A percentile compares a stretch with the other conserved stretches of the same genome.
Evolutionary conservation across 441 rosid species (phyloP).

Genomic region (Jatropha podagrica): DNA sequence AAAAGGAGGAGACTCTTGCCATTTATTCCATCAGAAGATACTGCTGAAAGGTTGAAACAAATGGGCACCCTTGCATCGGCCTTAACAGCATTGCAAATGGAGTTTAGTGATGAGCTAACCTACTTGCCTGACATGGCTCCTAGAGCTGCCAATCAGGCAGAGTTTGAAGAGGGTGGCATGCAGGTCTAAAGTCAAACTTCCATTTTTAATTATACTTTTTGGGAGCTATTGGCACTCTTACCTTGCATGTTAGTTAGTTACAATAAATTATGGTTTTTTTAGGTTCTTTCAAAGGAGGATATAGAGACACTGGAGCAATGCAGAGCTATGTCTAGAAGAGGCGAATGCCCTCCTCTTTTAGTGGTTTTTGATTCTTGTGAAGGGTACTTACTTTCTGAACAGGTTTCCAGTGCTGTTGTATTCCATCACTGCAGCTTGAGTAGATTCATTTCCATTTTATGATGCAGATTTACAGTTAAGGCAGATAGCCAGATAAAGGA

Average conservation of each 20-base stretch:
- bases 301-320: slow-evolving; percentile 69
- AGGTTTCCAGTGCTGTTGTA: slow-evolving; percentile 16
- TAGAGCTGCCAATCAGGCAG: slow-evolving; percentile 68
- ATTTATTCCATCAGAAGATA: slow-evolving; percentile 66
- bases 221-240: background rate
- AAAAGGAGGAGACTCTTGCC: slow-evolving; percentile 65
- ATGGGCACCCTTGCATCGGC: slow-evolving; percentile 81
- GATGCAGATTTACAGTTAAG: slow-evolving; percentile 77
- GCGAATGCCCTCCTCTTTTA: slow-evolving; percentile 75
- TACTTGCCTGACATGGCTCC: slow-evolving; percentile 68
- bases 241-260: slow-evolving; percentile 18
- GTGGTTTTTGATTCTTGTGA: slow-evolving; percentile 82
- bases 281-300: slow-evolving; percentile 83
- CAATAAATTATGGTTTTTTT: slow-evolving; percentile 2
- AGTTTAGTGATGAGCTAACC: slow-evolving; percentile 60
- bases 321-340: slow-evolving; percentile 66
- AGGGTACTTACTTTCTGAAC: slow-evolving; percentile 53
- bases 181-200: slow-evolving; percentile 48
- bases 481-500: slow-evolving; percentile 81
- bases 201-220: background rate
- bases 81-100: slow-evolving; percentile 62
- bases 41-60: slow-evolving; percentile 49
- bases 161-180: slow-evolving; percentile 76
- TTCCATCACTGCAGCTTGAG: slow-evolving; percentile 12
- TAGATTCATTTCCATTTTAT: slow-evolving; percentile 21